phyloP scores from a whole-genome alignment of 192 early-diverging fungal species.

The Chytriomyces confervae region DNA sequence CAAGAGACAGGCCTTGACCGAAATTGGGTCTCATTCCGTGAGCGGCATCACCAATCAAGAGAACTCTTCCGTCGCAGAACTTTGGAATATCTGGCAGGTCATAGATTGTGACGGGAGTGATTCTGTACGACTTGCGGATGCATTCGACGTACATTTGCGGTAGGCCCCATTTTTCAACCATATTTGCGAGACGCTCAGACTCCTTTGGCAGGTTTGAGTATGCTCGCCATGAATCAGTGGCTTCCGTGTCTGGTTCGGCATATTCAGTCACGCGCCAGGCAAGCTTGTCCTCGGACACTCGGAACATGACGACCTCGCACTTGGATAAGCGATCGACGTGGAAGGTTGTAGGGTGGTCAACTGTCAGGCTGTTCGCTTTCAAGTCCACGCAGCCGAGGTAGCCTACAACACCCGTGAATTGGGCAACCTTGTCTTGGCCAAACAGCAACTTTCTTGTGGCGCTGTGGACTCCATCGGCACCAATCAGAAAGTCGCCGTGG shows the following conservation, averaged over 20 bases:
- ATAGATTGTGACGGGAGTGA: constrained; percentile 15
- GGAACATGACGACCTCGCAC: background rate
- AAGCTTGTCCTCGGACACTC: background rate
- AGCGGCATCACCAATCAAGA: constrained; percentile 33
- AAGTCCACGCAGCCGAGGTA: constrained; percentile 7
- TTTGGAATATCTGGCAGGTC: background rate
- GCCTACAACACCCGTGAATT: constrained; percentile 15
- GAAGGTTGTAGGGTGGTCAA: background rate
- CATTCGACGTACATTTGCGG: background rate
- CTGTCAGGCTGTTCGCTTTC: background rate
- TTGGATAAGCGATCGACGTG: background rate
- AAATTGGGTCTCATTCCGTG: constrained; percentile 39
- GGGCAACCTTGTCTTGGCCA: constrained; percentile 29
- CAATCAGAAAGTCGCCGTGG: constrained; percentile 24
- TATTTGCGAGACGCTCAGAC: background rate
- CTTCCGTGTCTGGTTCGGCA: constrained; percentile 2
- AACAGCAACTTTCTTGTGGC: constrained; percentile 32
- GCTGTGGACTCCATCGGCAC: constrained; percentile 26
- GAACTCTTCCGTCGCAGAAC: constrained; percentile 17
- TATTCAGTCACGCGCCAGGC: background rate
- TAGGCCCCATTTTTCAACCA: constrained; percentile 5
- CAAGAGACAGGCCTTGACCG: constrained; percentile 31
- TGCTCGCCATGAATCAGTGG: background rate
- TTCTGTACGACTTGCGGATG: constrained; percentile 7
- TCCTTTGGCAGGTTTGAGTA: constrained; percentile 14